These are phyloP conservation scores for Hebeloma cylindrosporum DNA, from an alignment of 768 basidiomycete species.

Conservation along the genomic window DNA sequence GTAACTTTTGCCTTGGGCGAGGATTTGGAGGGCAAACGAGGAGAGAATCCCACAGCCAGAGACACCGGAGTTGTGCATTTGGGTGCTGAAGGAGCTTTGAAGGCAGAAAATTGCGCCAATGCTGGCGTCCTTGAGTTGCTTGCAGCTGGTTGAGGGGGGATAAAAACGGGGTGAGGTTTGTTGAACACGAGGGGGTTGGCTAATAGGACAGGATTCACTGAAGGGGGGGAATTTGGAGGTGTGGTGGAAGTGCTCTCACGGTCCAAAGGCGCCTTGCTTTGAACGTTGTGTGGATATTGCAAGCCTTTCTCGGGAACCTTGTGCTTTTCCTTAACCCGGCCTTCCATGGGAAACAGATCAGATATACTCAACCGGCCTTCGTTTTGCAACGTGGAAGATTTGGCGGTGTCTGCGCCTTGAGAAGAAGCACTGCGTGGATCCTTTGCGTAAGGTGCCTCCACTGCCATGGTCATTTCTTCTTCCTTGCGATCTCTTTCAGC, in stretches of 20 bases:
- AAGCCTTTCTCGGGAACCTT: constrained; percentile 29
- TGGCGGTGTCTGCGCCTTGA: constrained; percentile 10
- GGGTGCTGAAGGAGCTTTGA: constrained; percentile 21
- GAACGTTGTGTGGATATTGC: constrained; percentile 21
- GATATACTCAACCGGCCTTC: constrained; percentile 54
- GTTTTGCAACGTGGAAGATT: constrained; percentile 15
- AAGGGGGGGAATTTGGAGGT: constrained; percentile 56
- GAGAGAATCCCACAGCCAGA: constrained; percentile 45
- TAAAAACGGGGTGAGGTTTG: constrained; percentile 52
- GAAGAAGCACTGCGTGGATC: neutral
- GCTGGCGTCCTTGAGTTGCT: constrained; percentile 14
- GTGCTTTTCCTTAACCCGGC: constrained; percentile 34
- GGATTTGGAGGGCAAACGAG: constrained; percentile 29
- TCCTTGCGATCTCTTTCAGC: constrained; percentile 61
- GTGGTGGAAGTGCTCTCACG: constrained; percentile 52
- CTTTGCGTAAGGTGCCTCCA: constrained; percentile 10
- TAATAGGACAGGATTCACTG: constrained; percentile 23
- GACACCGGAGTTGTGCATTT: constrained; percentile 36
- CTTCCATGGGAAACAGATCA: constrained; percentile 52
- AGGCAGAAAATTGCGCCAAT: constrained; percentile 15
- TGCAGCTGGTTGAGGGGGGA: constrained; percentile 39
- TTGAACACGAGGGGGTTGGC: constrained; percentile 56
- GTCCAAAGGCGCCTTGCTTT: constrained; percentile 2
- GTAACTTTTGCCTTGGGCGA: constrained; percentile 23
- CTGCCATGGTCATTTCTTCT: constrained; percentile 32